Evolutionary conservation across 1,284 basidiomycete species (phyloP), one percentile per base, ranked within the genome.

Genomic region (Vanrija humicola): DNA sequence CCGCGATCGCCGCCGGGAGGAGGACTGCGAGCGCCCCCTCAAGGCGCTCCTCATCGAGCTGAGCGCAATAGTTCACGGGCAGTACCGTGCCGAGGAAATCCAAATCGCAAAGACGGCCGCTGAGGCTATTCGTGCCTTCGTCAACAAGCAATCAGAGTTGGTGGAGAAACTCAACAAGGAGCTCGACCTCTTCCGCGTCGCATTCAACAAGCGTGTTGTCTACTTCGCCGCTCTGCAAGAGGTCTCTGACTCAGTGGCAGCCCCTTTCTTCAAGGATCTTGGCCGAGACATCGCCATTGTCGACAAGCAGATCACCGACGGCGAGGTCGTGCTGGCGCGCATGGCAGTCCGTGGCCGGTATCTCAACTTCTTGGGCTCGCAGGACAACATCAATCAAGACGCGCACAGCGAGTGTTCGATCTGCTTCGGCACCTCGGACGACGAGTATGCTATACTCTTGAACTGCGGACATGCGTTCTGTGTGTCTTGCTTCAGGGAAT

Each of bases 191-290:
- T 65, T 77, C 53, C 66, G 71, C 26, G 57, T 54, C 3, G 65
- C 65, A 1, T 75, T 73, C 67, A 77, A 77, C 52, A 54, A 58
- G 5, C 67, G 75, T 34, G 69, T 75, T 9, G 50, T 52, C 8
- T 75, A 74, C 60, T 77, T 73, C 55, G 69, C 67, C 1, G 64
- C 67, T 3, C 61, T 75, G 10, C 75, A 77, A 54, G 72, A 68
- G 49, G 70, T 77, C 39, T 75, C 73, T 3, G 75, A 77, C 54
- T 72, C 68, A 6, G 73, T 68, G 57, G 65, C 66, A 1, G 38
- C 62, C 3, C 65, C 68, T 0, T 57, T 63, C 18, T 63, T 61
- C 55, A 59, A 61, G 38, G 56, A 65, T 44, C 45, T 67, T 3
- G 46, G 29, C 4, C 44, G 44, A 23, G 67, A 69, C 8, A 63